These are phyloP conservation scores for Canariomyces notabilis DNA, from an alignment of 2,329 filamentous ascomycete species.

Conservation along the genomic window DNA sequence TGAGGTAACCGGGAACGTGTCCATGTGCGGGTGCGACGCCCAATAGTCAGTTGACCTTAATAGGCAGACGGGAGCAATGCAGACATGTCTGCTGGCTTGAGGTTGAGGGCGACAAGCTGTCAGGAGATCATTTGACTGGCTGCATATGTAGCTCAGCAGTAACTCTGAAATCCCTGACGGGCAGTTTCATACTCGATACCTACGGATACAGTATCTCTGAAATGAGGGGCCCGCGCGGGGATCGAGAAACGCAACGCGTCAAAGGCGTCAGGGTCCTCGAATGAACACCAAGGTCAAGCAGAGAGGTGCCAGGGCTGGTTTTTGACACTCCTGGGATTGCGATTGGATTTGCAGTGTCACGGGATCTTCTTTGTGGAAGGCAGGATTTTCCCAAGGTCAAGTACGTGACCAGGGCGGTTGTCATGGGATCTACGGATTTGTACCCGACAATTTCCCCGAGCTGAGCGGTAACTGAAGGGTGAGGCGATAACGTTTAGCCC, in stretches of 20 bases:
- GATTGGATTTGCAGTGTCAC: constrained; percentile 14
- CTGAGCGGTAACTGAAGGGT: constrained; percentile 13
- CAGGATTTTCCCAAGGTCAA: constrained; percentile 9
- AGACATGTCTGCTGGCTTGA: constrained; percentile 5
- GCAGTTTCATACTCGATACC: constrained; percentile 6
- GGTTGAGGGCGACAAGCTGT: neutral
- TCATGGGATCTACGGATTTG: constrained; percentile 13
- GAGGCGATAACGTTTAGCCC: too few relatives aligned
- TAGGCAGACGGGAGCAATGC: neutral
- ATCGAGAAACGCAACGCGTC: constrained; percentile 4
- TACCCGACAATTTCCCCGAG: constrained; percentile 3
- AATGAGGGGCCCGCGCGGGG: constrained; percentile 11
- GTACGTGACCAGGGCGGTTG: constrained; percentile 11
- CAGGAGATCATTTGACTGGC: constrained; percentile 14
- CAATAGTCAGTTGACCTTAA: neutral
- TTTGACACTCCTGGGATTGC: constrained; percentile 10
- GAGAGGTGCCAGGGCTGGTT: constrained; percentile 9
- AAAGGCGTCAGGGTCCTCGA: constrained; percentile 2
- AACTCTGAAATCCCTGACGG: constrained; percentile 5
- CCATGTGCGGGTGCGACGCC: neutral
- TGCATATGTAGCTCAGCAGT: constrained; percentile 4
- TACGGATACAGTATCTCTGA: too few relatives aligned
- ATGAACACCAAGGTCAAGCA: constrained; percentile 1
- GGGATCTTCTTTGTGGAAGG: constrained; percentile 1
- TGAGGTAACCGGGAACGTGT: neutral